Conservation (phyloP, 1,139 yeast species). For the Geotrichum macrosporum region DNA sequence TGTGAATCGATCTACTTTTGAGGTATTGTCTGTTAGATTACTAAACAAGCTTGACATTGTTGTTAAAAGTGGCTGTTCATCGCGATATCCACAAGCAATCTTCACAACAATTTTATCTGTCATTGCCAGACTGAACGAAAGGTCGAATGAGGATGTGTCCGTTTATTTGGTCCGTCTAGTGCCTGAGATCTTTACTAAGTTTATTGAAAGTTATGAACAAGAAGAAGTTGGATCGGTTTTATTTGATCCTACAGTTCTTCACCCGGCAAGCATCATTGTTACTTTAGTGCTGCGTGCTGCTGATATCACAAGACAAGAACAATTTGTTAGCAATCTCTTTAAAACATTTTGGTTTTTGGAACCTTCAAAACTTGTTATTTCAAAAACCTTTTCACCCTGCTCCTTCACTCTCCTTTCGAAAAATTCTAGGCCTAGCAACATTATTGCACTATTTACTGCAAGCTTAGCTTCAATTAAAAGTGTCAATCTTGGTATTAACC, state of each 20-base stretch:
- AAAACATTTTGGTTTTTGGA: conserved; percentile 17
- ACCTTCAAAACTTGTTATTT: conserved; percentile 14
- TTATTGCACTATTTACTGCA: conserved; percentile 44
- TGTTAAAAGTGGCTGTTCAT: conserved; percentile 12
- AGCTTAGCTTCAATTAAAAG: conserved; percentile 28
- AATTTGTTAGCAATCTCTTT: conserved; percentile 17
- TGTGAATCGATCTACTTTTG: conserved; percentile 34
- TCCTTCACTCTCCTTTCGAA: conserved; percentile 5
- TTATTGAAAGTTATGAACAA: conserved; percentile 11
- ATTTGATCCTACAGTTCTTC: conserved; percentile 12
- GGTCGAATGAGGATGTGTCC: conserved; percentile 20
- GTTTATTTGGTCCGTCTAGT: conserved; percentile 15
- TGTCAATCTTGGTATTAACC: conserved; percentile 23
- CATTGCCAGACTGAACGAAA: conserved; percentile 24
- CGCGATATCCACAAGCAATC: conserved; percentile 27
- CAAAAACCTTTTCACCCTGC: conserved; percentile 14
- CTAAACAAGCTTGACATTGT: conserved; percentile 32
- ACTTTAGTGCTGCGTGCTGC: conserved; percentile 17
- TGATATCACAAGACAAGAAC: conserved; percentile 8
- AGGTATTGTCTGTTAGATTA: conserved; percentile 37
- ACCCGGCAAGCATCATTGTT: conserved; percentile 12
- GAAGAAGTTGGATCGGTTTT: conserved; percentile 9
- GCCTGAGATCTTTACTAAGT: conserved; percentile 21
- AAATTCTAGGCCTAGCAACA: conserved; percentile 37
- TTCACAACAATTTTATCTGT: conserved; percentile 27